Evolutionary conservation across 164 flowering plant genomes (phyloP), one percentile per base, ranked within the genome.

Genomic region (Annona cherimola): DNA sequence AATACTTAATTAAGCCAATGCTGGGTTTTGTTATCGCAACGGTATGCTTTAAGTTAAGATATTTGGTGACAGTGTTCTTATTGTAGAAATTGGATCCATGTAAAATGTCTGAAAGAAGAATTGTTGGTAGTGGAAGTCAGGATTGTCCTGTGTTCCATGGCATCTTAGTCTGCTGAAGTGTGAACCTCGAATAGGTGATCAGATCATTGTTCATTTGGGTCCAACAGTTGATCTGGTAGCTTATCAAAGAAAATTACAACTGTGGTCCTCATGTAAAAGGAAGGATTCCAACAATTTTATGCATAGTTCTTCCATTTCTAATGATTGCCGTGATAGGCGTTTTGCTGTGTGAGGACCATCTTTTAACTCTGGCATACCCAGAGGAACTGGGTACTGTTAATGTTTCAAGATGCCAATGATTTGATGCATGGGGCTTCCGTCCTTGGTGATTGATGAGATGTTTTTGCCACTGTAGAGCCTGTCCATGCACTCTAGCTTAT

Each of bases 11-110:
- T 80, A 95, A 93, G 69, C 99, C 98, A n/a, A 2, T 88, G 71
- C 78, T 95, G 62, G 98, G 99, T 61, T 95, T 93, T 75, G 75
- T 84, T n/a, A 93, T 95, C 82, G 98, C 97, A 55, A 81, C 82
- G 98, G 98, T 95, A 89, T 65, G 71, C 45, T 61, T 71, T 71
- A 35, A 70, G 9, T 5, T 50, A 50, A 9, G 20, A 20, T 43
- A 26, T 43, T 44, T 19, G 5, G 1, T 18, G 69, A 35, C 8
- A 6, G 26, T 72, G 60, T 50, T 39, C 50, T 50, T 40, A n/a
- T 64, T n/a, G 14, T 50, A 41, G 19, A 45, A 12, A 62, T 44
- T 43, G 18, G 42, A 20, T 12, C 42, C 42, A 1, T 64, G 26
- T 61, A 35, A 40, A 66, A 66, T 66, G 3, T 66, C 55, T n/a